These are phyloP conservation scores for Phalaenopsis equestris DNA, from an alignment of 106 monocot genomes.

Conservation along the genomic window DNA sequence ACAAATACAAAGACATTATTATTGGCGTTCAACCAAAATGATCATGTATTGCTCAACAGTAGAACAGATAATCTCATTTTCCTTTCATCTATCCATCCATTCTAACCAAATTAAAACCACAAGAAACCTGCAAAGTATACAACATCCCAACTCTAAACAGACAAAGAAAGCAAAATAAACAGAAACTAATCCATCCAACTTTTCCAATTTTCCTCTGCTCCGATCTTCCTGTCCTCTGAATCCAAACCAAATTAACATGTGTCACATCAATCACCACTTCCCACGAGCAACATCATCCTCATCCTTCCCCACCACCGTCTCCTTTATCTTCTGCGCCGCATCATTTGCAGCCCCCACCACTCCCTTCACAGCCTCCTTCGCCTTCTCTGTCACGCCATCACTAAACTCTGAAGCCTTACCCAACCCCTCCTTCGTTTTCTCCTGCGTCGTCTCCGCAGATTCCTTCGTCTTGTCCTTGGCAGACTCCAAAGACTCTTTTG, in stretches of 20 bases:
- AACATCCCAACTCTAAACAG: too few relatives aligned
- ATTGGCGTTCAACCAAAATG: too few relatives aligned
- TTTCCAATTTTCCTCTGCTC: neutral
- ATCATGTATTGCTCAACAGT: too few relatives aligned
- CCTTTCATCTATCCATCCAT: too few relatives aligned
- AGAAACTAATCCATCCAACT: neutral
- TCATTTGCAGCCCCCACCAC: slow-evolving; percentile 20
- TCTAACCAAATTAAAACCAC: too few relatives aligned
- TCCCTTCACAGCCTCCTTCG: slow-evolving; percentile 19
- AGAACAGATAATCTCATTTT: too few relatives aligned
- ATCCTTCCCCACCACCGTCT: slow-evolving; percentile 18
- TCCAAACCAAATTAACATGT: too few relatives aligned
- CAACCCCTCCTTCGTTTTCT: slow-evolving; percentile 9
- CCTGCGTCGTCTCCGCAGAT: neutral
- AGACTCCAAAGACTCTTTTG: neutral
- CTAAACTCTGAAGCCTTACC: slow-evolving; percentile 4
- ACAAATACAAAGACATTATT: too few relatives aligned
- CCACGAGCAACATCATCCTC: neutral
- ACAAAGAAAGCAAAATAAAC: too few relatives aligned
- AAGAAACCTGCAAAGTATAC: too few relatives aligned
- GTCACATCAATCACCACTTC: too few relatives aligned
- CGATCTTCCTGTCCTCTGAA: neutral
- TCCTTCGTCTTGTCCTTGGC: slow-evolving; percentile 2
- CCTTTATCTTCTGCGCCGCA: slow-evolving; percentile 26
- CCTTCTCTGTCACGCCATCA: slow-evolving; percentile 17